phyloP scores from a whole-genome alignment of 306 rosid genomes.

The Vicia faba region DNA sequence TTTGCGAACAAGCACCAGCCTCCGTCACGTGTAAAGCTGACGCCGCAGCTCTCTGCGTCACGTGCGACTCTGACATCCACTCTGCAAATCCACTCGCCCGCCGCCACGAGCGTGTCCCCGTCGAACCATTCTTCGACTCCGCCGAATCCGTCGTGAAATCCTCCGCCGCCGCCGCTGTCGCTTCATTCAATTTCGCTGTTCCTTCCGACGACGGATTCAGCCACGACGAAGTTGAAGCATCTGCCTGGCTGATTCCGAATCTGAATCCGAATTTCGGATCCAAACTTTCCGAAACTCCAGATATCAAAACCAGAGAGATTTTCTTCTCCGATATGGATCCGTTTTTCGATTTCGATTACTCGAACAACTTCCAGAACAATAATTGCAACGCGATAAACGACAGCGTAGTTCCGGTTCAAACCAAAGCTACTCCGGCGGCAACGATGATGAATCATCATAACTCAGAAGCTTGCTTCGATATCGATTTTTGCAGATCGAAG shows the following conservation, averaged over 20 bases:
- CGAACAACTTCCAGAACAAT: slow-evolving; percentile 49
- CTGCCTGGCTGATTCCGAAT: slow-evolving; percentile 60
- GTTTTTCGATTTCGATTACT: slow-evolving; percentile 69
- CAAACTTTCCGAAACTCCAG: slow-evolving; percentile 55
- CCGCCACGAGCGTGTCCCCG: slow-evolving; percentile 93
- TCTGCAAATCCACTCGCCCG: slow-evolving; percentile 86
- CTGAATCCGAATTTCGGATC: slow-evolving; percentile 49
- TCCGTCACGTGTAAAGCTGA: slow-evolving; percentile 95
- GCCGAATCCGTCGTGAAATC: slow-evolving; percentile 59
- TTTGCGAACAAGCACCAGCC: slow-evolving; percentile 94
- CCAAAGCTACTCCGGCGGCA: slow-evolving; percentile 39
- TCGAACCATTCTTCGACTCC: slow-evolving; percentile 74
- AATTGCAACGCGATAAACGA: slow-evolving; percentile 46
- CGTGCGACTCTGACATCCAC: slow-evolving; percentile 92
- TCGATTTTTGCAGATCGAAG: slow-evolving; percentile 82
- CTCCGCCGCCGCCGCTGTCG: background rate
- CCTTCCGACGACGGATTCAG: slow-evolving; percentile 37
- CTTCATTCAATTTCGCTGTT: slow-evolving; percentile 35
- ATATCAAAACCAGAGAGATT: slow-evolving; percentile 57
- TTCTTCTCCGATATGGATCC: slow-evolving; percentile 78
- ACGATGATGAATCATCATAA: slow-evolving; percentile 45
- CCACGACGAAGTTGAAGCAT: slow-evolving; percentile 38
- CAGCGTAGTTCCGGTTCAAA: slow-evolving; percentile 87
- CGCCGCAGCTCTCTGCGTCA: slow-evolving; percentile 87
- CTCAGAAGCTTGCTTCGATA: slow-evolving; percentile 61